A percentile compares a stretch with the other conserved stretches of the same genome.
Evolutionary conservation across 306 rosid species (phyloP).

Genomic region (Ochetophila trinervis): DNA sequence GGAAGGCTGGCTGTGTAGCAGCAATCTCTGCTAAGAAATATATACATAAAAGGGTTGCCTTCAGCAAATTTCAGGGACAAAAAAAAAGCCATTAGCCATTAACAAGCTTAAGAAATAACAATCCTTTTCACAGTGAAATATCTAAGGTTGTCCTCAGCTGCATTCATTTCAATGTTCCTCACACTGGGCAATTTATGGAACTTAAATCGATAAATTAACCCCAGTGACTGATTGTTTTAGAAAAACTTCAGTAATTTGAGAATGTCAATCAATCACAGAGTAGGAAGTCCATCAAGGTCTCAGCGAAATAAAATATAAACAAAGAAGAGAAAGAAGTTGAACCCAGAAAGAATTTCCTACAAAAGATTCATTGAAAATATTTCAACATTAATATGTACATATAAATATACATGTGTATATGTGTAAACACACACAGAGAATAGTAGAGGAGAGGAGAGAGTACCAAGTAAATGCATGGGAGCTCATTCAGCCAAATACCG

Average conservation of each 20-base stretch:
- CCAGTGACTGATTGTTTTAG: background rate
- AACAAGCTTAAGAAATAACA: background rate
- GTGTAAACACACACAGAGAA: background rate
- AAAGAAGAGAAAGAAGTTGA: background rate
- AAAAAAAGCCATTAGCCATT: background rate
- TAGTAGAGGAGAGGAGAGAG: conserved; percentile 5
- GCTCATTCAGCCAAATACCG: conserved; percentile 66
- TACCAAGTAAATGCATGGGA: conserved; percentile 89
- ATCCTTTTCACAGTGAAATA: background rate
- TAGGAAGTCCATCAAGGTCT: background rate
- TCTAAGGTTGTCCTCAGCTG: too few relatives aligned
- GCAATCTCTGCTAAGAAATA: conserved; percentile 54
- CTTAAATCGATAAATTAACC: background rate
- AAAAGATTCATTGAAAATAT: background rate
- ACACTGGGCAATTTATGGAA: background rate
- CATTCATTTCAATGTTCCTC: background rate
- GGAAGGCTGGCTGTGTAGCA: conserved; percentile 65
- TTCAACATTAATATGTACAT: background rate
- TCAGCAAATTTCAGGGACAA: conserved; percentile 5
- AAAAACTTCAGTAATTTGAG: background rate
- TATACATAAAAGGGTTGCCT: background rate
- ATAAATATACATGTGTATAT: too few relatives aligned
- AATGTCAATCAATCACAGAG: background rate
- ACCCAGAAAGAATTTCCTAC: background rate
- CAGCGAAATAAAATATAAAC: background rate